phyloP scores from a whole-genome alignment of 768 basidiomycete genomes.

The Pleurotus salmoneostramineus region DNA sequence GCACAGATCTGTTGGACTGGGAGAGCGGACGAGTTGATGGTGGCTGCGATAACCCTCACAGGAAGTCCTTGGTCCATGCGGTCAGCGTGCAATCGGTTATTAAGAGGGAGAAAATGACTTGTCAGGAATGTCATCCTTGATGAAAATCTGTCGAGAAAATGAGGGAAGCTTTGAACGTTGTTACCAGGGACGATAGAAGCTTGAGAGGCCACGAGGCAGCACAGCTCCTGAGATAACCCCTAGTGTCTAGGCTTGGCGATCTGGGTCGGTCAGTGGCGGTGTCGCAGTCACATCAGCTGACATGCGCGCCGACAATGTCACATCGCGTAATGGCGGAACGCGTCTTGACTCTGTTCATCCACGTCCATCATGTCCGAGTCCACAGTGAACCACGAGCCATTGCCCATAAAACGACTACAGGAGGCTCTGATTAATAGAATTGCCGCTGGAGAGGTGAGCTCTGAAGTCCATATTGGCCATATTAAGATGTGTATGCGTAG shows the following conservation, averaged over 20 bases:
- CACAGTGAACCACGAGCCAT: conserved; percentile 32
- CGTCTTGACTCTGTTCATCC: background rate
- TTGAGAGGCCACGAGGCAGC: background rate
- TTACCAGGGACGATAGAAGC: background rate
- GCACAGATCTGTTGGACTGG: background rate
- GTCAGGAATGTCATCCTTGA: background rate
- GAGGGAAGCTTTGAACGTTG: background rate
- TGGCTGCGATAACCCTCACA: background rate
- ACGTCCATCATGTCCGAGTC: background rate
- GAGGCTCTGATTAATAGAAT: conserved; percentile 89
- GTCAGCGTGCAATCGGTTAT: background rate
- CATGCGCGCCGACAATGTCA: background rate
- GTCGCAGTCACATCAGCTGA: no score
- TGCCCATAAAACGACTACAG: conserved; percentile 71
- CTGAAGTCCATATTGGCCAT: background rate
- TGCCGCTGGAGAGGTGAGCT: conserved; percentile 67
- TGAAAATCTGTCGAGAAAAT: background rate
- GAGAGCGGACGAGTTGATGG: background rate
- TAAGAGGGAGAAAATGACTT: background rate
- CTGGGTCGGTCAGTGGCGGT: no score
- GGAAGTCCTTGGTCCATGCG: background rate
- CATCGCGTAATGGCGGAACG: background rate
- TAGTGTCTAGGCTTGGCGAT: no score
- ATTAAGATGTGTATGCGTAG: conserved; percentile 27
- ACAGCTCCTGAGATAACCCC: background rate